A percentile compares a stretch with the other conserved stretches of the same genome.
Conservation (phyloP, 1,139 yeast genomes). For the Nadsonia commutata region DNA sequence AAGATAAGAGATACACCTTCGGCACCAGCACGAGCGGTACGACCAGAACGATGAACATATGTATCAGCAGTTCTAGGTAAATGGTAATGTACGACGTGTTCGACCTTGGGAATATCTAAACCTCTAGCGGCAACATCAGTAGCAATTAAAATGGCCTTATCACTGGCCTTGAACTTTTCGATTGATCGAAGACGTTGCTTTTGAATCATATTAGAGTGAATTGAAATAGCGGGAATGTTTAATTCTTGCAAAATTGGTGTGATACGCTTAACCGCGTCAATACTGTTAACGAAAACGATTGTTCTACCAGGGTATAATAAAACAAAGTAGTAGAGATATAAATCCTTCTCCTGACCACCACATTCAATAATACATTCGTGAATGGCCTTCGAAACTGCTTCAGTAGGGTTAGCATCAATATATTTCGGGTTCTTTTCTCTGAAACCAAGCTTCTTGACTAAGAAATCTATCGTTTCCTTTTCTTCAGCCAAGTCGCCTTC, state of each 20-base stretch:
- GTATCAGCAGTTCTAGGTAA: slow-evolving; percentile 90
- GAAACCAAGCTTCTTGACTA: slow-evolving; percentile 24
- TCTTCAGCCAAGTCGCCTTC: slow-evolving; percentile 14
- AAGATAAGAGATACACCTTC: slow-evolving; percentile 90
- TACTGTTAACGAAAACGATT: slow-evolving; percentile 83
- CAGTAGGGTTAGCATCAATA: slow-evolving; percentile 80
- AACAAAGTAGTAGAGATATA: slow-evolving; percentile 76
- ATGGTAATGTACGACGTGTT: slow-evolving; percentile 93
- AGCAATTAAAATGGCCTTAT: slow-evolving; percentile 60
- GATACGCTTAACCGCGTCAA: slow-evolving; percentile 80
- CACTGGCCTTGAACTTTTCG: slow-evolving; percentile 40
- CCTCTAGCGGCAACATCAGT: slow-evolving; percentile 99
- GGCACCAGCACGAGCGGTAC: slow-evolving; percentile 92
- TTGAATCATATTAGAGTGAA: slow-evolving; percentile 92
- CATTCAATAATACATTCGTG: slow-evolving; percentile 86
- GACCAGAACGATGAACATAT: slow-evolving; percentile 90
- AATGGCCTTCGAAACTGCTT: slow-evolving; percentile 59
- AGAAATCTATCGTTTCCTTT: slow-evolving; percentile 24
- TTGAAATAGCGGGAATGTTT: slow-evolving; percentile 57
- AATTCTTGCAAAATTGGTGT: slow-evolving; percentile 62
- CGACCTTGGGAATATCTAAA: slow-evolving; percentile 77
- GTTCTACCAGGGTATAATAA: slow-evolving; percentile 82
- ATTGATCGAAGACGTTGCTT: slow-evolving; percentile 78
- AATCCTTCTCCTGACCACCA: slow-evolving; percentile 78
- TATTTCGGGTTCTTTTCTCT: slow-evolving; percentile 34